Conservation (phyloP, 352 stramenopile species). For the Thalassiosira livingstoniorum region DNA sequence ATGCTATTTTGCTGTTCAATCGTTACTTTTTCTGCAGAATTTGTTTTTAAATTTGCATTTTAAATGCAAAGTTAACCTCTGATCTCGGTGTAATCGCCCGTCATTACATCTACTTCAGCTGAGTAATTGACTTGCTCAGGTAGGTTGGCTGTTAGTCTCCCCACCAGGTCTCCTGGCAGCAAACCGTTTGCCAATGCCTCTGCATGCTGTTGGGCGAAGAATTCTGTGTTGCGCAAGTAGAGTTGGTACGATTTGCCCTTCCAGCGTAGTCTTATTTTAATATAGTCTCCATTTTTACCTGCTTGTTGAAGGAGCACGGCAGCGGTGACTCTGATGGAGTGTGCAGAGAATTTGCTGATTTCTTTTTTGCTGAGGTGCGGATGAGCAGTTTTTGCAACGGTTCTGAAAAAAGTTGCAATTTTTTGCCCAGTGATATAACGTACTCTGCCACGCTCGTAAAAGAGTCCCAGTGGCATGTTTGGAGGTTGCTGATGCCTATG, state of each 20-base stretch:
- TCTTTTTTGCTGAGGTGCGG: slow-evolving; percentile 5
- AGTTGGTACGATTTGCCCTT: slow-evolving; percentile 18
- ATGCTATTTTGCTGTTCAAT: too few species aligned
- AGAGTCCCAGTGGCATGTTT: slow-evolving; percentile 15
- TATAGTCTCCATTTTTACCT: slow-evolving; percentile 17
- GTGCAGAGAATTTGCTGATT: slow-evolving; percentile 25
- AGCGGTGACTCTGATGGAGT: slow-evolving; percentile 37
- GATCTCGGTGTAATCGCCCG: not conserved
- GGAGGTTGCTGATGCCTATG: not conserved
- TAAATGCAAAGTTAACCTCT: too few species aligned
- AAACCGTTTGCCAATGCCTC: not conserved
- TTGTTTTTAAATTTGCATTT: too few species aligned
- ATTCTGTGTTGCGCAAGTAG: slow-evolving; percentile 29
- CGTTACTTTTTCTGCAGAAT: too few species aligned
- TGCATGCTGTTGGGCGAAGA: slow-evolving; percentile 2
- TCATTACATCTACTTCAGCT: not conserved
- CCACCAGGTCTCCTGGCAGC: too few species aligned
- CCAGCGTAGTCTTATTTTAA: slow-evolving; percentile 33
- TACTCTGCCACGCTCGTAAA: not conserved
- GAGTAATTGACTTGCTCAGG: not conserved
- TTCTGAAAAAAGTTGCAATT: not conserved
- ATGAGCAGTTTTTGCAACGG: not conserved
- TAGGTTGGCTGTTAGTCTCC: not conserved
- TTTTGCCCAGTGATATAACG: slow-evolving; percentile 15
- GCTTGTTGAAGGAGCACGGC: slow-evolving; percentile 36